A percentile compares a stretch with the other conserved stretches of the same genome.
Conservation (phyloP, 139 green algal species). For the Chlamydomonas eustigma region DNA sequence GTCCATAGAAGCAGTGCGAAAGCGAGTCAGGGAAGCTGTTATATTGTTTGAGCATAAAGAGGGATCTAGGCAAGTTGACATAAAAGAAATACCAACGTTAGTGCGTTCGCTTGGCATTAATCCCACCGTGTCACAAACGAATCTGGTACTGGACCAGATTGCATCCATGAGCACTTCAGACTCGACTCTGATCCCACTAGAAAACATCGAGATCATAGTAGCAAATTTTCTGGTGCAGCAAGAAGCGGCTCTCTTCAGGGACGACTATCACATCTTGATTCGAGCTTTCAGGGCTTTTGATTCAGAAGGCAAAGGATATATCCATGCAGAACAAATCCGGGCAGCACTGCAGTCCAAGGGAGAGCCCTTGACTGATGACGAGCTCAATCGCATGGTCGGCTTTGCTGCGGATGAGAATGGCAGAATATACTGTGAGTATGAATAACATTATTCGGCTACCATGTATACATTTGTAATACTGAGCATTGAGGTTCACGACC, state of each 20-base stretch:
- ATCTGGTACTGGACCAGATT: slow-evolving; percentile 33
- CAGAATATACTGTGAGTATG: slow-evolving; percentile 25
- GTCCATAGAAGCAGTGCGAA: too few relatives aligned
- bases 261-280: slow-evolving; percentile 52
- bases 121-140: slow-evolving; percentile 29
- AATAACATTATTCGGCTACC: neutral
- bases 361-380: slow-evolving; percentile 37
- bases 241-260: slow-evolving; percentile 20
- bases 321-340: slow-evolving; percentile 38
- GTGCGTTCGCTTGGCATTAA: slow-evolving; percentile 51
- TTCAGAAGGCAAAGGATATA: slow-evolving; percentile 45
- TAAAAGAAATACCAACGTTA: slow-evolving; percentile 44
- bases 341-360: slow-evolving; percentile 30
- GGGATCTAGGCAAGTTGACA: slow-evolving; percentile 42
- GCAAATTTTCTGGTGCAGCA: slow-evolving; percentile 13
- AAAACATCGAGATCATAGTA: slow-evolving; percentile 5
- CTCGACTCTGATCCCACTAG: neutral
- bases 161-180: too few relatives aligned
- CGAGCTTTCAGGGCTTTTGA: slow-evolving; percentile 53
- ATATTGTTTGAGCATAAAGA: slow-evolving; percentile 59
- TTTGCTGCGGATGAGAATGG: slow-evolving; percentile 29
- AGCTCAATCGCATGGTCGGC: slow-evolving; percentile 43
- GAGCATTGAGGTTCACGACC: neutral
- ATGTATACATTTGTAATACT: too few relatives aligned
- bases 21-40: slow-evolving; percentile 40